Evolutionary conservation across 306 rosid species (phyloP).

Genomic region (Rosa multiflora): DNA sequence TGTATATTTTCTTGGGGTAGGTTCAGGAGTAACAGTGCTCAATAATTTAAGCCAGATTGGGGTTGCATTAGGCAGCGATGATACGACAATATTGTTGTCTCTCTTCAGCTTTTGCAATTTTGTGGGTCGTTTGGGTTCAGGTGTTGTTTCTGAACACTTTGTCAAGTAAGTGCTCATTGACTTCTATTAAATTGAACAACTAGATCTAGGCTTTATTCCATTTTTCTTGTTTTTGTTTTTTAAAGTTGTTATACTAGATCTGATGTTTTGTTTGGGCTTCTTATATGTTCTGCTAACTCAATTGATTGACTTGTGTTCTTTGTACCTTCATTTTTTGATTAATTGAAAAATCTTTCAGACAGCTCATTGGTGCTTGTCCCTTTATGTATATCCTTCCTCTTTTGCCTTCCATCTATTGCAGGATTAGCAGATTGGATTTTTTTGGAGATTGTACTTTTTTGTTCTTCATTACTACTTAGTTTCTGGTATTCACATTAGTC

Average conservation of each 20-base stretch:
- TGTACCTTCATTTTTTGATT: neutral
- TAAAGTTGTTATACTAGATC: neutral
- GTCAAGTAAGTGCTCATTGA: constrained; percentile 51
- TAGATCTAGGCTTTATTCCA: neutral
- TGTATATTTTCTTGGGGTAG: constrained; percentile 68
- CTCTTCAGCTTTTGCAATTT: constrained; percentile 86
- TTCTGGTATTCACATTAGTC: neutral
- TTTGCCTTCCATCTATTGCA: neutral
- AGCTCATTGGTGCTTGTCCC: neutral
- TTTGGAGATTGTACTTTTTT: neutral
- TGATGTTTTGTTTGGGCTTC: neutral
- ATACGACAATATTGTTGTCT: constrained; percentile 66
- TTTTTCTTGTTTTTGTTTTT: neutral
- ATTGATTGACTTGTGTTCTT: constrained; percentile 8
- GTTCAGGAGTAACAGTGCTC: constrained; percentile 78
- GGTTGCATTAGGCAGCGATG: constrained; percentile 53
- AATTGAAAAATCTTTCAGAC: neutral
- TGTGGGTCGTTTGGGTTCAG: constrained; percentile 77
- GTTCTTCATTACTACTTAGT: neutral
- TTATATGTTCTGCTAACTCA: neutral
- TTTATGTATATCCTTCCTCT: neutral
- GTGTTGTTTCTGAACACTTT: constrained; percentile 77
- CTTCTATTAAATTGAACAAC: neutral
- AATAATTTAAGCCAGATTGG: constrained; percentile 92
- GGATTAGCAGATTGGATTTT: neutral